Conservation (phyloP, 1,284 basidiomycete species). For the Cystobasidium slooffiae region DNA sequence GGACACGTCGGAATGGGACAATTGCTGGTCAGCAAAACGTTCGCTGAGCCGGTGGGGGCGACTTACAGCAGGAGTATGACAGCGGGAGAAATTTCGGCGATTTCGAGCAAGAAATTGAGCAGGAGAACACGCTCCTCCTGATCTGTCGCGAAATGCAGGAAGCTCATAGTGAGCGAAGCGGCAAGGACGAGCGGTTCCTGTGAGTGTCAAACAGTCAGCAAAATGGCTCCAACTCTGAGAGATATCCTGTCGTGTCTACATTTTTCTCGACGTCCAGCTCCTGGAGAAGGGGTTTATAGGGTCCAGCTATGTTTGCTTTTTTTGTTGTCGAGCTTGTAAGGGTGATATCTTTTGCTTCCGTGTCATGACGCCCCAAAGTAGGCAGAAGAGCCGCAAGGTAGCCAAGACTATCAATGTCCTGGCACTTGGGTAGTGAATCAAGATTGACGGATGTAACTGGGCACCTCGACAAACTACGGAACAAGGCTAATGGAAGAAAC, state of each 20-base stretch:
- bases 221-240: not conserved
- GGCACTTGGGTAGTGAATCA: not conserved
- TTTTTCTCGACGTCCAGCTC: slow-evolving; percentile 16
- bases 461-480: too few species aligned
- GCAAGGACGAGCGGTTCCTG: slow-evolving; percentile 42
- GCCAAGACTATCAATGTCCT: slow-evolving; percentile 5
- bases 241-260: not conserved
- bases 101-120: slow-evolving; percentile 29
- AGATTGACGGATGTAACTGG: too few species aligned
- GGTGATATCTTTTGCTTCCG: not conserved
- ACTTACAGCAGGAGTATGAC: slow-evolving; percentile 30
- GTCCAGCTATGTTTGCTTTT: not conserved
- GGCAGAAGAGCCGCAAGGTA: slow-evolving; percentile 6
- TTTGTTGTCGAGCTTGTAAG: not conserved
- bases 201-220: too few species aligned
- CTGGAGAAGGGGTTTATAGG: slow-evolving; percentile 18
- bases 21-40: not conserved
- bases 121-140: slow-evolving; percentile 12
- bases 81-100: slow-evolving; percentile 34
- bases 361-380: not conserved
- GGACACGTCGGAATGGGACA: too few species aligned
- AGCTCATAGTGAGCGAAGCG: slow-evolving; percentile 28
- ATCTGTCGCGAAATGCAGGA: not conserved
- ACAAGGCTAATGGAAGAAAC: too few species aligned
- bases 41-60: not conserved